Evolutionary conservation across 2,329 filamentous ascomycete species (phyloP).

Genomic region (Harringtonia lauricola): DNA sequence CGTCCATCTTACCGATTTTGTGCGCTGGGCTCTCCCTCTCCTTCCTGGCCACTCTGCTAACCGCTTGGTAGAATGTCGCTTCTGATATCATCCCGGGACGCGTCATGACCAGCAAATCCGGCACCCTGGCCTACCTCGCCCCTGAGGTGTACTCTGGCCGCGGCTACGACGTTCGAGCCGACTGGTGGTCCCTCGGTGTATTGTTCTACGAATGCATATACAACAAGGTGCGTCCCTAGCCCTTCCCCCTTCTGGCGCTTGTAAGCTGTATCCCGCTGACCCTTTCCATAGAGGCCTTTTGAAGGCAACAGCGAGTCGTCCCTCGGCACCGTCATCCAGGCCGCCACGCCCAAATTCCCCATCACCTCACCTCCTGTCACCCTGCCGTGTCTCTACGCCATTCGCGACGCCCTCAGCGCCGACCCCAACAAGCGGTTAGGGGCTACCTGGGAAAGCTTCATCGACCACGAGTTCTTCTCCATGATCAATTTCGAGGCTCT

Average conservation of each 20-base stretch:
- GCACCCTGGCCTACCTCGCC: conserved; percentile 88
- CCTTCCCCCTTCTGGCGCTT: not conserved
- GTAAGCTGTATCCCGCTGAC: not conserved
- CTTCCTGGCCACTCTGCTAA: not conserved
- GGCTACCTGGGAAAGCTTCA: conserved; percentile 77
- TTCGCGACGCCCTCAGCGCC: conserved; percentile 70
- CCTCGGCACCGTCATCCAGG: conserved; percentile 69
- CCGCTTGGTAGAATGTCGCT: conserved; percentile 75
- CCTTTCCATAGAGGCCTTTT: conserved; percentile 63
- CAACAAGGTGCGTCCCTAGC: conserved; percentile 61
- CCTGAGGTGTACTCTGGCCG: conserved; percentile 89
- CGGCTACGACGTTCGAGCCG: conserved; percentile 81
- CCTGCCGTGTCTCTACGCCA: conserved; percentile 78
- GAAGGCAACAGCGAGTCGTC: conserved; percentile 78
- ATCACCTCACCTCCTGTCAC: conserved; percentile 86
- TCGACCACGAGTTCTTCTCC: conserved; percentile 79
- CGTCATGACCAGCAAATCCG: conserved; percentile 85
- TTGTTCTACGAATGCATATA: conserved; percentile 99
- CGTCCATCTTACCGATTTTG: conserved; percentile 95
- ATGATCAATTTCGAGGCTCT: conserved; percentile 74
- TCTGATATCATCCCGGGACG: conserved; percentile 82
- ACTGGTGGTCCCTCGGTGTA: conserved; percentile 98
- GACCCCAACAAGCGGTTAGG: conserved; percentile 76
- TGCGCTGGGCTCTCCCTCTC: conserved; percentile 33
- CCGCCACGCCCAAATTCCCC: conserved; percentile 76